phyloP scores from a whole-genome alignment of 176 grass and related monocot species.

The Puccinellia tenuiflora region DNA sequence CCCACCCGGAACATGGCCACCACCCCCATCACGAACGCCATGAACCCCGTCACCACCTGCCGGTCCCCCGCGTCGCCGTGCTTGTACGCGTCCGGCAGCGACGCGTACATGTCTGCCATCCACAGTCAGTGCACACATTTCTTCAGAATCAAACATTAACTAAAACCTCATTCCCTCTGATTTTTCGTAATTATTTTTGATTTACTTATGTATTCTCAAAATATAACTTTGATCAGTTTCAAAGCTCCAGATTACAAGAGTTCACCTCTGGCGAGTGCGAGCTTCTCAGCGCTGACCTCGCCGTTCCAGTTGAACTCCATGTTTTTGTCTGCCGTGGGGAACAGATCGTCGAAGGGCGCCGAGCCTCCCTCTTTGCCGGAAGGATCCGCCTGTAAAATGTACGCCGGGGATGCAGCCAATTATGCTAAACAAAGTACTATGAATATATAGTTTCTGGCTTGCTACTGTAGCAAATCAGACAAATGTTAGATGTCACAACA shows the following conservation, averaged over 20 bases:
- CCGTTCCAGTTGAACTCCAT: slow-evolving; percentile 42
- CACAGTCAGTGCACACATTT: too few relatives aligned
- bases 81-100: slow-evolving; percentile 49
- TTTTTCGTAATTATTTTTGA: too few relatives aligned
- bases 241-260: not conserved
- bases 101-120: slow-evolving; percentile 44
- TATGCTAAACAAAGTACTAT: not conserved
- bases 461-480: not conserved
- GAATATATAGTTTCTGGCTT: too few relatives aligned
- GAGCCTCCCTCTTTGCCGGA: not conserved
- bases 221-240: too few relatives aligned
- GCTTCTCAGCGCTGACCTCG: slow-evolving; percentile 39
- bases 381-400: not conserved
- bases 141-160: not conserved
- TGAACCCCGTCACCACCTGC: slow-evolving; percentile 65
- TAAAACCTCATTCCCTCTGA: too few relatives aligned
- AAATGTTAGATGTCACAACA: not conserved
- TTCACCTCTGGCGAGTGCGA: slow-evolving; percentile 36
- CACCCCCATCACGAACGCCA: slow-evolving; percentile 85
- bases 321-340: slow-evolving; percentile 36
- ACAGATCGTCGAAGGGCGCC: not conserved
- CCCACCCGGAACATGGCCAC: slow-evolving; percentile 72
- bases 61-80: slow-evolving; percentile 37
- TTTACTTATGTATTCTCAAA: too few relatives aligned
- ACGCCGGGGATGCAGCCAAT: not conserved